Evolutionary conservation across 768 basidiomycete species (phyloP), one percentile per base, ranked within the genome.

Genomic region (Tricholoma sp.): DNA sequence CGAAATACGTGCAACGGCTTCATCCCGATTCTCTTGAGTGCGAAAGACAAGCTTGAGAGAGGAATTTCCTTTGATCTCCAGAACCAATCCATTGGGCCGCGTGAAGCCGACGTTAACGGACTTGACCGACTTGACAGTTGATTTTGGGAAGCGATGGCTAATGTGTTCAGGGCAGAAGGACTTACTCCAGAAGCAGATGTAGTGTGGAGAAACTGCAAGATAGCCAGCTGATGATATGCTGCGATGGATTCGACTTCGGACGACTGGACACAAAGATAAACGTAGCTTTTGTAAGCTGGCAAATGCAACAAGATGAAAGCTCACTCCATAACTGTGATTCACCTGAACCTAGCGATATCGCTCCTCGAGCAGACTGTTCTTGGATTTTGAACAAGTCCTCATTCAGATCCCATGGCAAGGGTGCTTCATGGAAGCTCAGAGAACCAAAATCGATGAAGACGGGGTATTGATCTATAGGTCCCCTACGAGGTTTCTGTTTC

Each of bases 11-110:
- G 64, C 59, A 8, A 79, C 63, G 3, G 74, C 80, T 56, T 83
- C 76, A 53, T 81, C 78, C 21, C 84, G 68, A 4, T 69, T 56
- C 1, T 68, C 66, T 14, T 63, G 59, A 1, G 69, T 71, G 62
- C 72, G 74, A 67, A 86, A 85, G 21, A 79, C 72, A 58, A 86
- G 77, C n/a, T 68, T 69, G 22, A 83, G 61, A 52, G 79, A 74
- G 2, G 68, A 56, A 49, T 77, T 76, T n/a, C 78, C 80, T 29
- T 76, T 72, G 9, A 83, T 69, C 50, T 76, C 69, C 10, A 85
- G 61, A 5, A 71, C 63, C 50, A 84, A 61, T 5, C 79, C 80
- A 57, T 71, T 63, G 4, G 67, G 56, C 35, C 66, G 69, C 34
- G 68, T 59, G 29, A 69, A 57, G 7, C 63, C 55, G 43, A 67